Evolutionary conservation across 2,329 filamentous ascomycete genomes (phyloP).

Genomic region (Huntiella omanensis): DNA sequence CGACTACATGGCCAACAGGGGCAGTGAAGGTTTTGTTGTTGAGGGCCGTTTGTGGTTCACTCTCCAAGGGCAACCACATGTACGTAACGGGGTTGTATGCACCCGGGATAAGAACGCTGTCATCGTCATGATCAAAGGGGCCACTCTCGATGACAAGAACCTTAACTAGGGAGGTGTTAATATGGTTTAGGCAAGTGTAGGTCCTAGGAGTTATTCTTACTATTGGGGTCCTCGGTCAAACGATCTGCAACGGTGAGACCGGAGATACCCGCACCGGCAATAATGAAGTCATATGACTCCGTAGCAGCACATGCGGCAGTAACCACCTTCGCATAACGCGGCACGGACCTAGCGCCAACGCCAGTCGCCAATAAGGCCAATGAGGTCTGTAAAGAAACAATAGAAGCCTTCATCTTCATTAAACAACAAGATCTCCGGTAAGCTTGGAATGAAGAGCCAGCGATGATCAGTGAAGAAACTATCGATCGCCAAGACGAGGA

Average conservation of each 20-base stretch:
- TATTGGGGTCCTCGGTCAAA: conserved; percentile 19
- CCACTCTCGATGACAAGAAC: conserved; percentile 17
- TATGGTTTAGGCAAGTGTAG: not conserved
- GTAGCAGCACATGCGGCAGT: conserved; percentile 1
- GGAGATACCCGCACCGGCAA: conserved; percentile 20
- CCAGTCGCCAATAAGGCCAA: not conserved
- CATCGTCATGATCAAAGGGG: conserved; percentile 15
- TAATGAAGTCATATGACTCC: conserved; percentile 17
- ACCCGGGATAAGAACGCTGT: conserved; percentile 17
- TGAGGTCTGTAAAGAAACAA: not conserved
- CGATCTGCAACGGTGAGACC: conserved; percentile 21
- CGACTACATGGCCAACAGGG: conserved; percentile 18
- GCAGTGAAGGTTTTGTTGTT: conserved; percentile 13
- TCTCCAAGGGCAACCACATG: conserved; percentile 16
- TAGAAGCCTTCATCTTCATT: no score
- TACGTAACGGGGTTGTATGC: conserved; percentile 16
- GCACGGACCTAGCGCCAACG: not conserved
- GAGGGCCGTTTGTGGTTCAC: conserved; percentile 15
- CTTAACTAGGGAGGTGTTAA: conserved; percentile 11
- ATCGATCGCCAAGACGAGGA: no score
- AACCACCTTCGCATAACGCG: conserved; percentile 6
- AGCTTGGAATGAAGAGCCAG: no score
- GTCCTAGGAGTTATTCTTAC: conserved; percentile 8
- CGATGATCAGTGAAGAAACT: no score
- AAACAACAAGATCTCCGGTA: no score